These are phyloP conservation scores for Tausonia pullulans DNA, from an alignment of 1,284 basidiomycete genomes.

Conservation along the genomic window DNA sequence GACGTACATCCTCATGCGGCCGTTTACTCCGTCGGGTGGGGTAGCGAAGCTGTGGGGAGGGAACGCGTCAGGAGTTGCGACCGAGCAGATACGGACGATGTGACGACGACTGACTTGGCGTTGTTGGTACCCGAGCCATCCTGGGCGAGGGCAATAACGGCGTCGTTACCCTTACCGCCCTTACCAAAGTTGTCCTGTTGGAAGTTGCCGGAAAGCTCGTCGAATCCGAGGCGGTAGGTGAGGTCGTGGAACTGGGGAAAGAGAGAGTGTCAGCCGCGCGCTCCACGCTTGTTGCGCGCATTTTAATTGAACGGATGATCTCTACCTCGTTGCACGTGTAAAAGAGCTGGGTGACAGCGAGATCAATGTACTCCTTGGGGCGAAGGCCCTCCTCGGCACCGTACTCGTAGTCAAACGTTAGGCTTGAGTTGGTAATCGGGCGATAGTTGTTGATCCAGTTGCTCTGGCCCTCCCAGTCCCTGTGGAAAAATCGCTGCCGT, in stretches of 20 bases:
- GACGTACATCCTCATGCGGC: conserved; percentile 91
- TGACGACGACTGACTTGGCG: conserved; percentile 43
- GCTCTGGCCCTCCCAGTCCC: conserved; percentile 78
- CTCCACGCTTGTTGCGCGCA: not conserved
- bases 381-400: conserved; percentile 36
- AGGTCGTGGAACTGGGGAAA: conserved; percentile 37
- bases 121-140: conserved; percentile 89
- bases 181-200: conserved; percentile 90
- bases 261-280: conserved; percentile 46
- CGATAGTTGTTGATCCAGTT: conserved; percentile 66
- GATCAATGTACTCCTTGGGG: conserved; percentile 65
- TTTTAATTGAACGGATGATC: conserved; percentile 32
- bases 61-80: conserved; percentile 30
- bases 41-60: conserved; percentile 9
- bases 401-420: conserved; percentile 62
- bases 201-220: conserved; percentile 88
- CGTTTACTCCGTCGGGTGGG: conserved; percentile 48
- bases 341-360: conserved; percentile 78
- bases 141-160: conserved; percentile 87
- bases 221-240: conserved; percentile 64
- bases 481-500: conserved; percentile 46
- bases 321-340: conserved; percentile 73
- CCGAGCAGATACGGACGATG: no score
- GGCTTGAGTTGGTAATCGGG: conserved; percentile 49
- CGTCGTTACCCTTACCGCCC: conserved; percentile 76